Percentiles rank a stretch among this genome's conserved stretches.
These are phyloP conservation scores for Blastobotrys capitulatus DNA, from an alignment of 1,139 yeast genomes.

Conservation along the genomic window DNA sequence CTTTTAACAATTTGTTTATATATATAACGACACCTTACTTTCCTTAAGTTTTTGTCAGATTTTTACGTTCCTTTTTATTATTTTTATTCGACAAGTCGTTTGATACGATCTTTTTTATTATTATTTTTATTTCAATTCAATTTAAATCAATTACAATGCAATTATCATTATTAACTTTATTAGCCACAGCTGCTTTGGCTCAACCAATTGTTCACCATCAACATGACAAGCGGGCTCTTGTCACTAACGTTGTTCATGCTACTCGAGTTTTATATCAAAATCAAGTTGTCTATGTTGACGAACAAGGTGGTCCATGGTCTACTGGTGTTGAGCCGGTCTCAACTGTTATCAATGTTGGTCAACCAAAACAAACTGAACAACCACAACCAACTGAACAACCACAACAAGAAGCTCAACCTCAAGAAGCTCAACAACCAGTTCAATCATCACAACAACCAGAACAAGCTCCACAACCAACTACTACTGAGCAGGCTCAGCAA, in stretches of 20 bases:
- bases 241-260: slow-evolving; percentile 31
- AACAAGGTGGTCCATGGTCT: slow-evolving; percentile 30
- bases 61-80: not conserved
- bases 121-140: not conserved
- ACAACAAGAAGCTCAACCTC: slow-evolving; percentile 1
- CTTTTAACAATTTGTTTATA: not conserved
- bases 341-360: slow-evolving; percentile 17
- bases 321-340: slow-evolving; percentile 28
- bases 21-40: not conserved
- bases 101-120: not conserved
- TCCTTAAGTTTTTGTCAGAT: not conserved
- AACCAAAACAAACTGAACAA: not conserved
- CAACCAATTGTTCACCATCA: slow-evolving; percentile 18
- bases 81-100: not conserved
- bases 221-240: slow-evolving; percentile 27
- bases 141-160: not conserved
- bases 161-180: slow-evolving; percentile 7
- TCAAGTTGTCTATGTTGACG: slow-evolving; percentile 33
- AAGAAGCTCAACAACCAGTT: not conserved
- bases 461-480: slow-evolving; percentile 16
- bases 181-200: slow-evolving; percentile 16
- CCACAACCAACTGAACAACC: slow-evolving; percentile 20
- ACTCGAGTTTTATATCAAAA: slow-evolving; percentile 32
- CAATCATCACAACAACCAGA: not conserved
- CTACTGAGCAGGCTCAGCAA: slow-evolving; percentile 19